phyloP scores from a whole-genome alignment of 2,329 filamentous ascomycete species.

The Fusarium tanahbumbuense region DNA sequence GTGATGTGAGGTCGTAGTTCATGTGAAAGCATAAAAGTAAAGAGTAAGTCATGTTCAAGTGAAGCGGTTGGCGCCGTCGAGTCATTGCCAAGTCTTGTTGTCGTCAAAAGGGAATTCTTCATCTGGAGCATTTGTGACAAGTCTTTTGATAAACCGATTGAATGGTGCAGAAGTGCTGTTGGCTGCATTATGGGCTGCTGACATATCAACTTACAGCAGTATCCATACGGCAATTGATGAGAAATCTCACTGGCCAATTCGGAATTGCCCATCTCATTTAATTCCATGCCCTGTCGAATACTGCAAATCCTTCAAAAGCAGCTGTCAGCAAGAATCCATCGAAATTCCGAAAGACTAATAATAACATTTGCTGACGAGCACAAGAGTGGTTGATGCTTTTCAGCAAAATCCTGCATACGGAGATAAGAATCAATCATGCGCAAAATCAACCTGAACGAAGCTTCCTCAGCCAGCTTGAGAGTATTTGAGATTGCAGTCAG shows the following conservation, averaged over 20 bases:
- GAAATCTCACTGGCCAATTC: neutral
- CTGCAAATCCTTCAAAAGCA: neutral
- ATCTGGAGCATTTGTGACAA: neutral
- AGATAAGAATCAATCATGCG: neutral
- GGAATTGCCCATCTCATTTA: neutral
- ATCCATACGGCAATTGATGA: neutral
- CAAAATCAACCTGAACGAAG: neutral
- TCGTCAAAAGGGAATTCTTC: neutral
- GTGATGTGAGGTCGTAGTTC: neutral
- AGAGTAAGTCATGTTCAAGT: neutral
- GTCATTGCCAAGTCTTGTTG: neutral
- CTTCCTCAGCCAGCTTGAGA: neutral
- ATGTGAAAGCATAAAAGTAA: neutral
- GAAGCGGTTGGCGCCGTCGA: neutral
- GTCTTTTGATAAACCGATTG: neutral
- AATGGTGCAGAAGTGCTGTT: neutral
- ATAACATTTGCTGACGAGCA: constrained; percentile 24
- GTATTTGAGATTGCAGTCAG: neutral
- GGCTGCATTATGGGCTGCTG: neutral
- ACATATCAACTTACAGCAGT: neutral
- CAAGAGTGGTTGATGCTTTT: constrained; percentile 5
- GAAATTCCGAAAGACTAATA: neutral
- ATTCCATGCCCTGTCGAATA: neutral
- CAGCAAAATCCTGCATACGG: neutral
- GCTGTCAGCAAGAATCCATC: constrained; percentile 1